Percentiles rank a stretch among this genome's conserved stretches.
Evolutionary conservation across 1,284 basidiomycete genomes (phyloP).

Genomic region (Gomphus sp.): DNA sequence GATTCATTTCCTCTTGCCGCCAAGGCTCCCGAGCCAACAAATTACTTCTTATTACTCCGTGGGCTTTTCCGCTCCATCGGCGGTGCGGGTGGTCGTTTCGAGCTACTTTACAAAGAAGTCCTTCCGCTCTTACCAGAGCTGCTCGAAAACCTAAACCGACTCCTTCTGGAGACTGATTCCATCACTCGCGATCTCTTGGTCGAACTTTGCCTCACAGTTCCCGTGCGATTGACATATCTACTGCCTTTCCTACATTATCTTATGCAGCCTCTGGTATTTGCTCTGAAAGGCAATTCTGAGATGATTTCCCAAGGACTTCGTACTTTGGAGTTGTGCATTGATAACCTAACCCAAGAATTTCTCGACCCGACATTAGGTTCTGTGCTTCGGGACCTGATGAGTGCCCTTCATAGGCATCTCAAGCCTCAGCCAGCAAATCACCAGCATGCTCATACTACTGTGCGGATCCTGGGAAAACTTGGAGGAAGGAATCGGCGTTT

Average conservation of each 20-base stretch:
- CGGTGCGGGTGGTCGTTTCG: slow-evolving; percentile 88
- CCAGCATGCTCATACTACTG: slow-evolving; percentile 89
- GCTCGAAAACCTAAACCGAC: slow-evolving; percentile 90
- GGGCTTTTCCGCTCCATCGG: slow-evolving; percentile 96
- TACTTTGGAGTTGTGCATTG: slow-evolving; percentile 98
- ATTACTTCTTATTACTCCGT: slow-evolving; percentile 93
- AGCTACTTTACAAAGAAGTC: slow-evolving; percentile 94
- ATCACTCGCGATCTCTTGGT: slow-evolving; percentile 85
- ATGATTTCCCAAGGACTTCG: slow-evolving; percentile 94
- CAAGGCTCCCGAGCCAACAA: slow-evolving; percentile 83
- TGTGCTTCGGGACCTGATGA: slow-evolving; percentile 91
- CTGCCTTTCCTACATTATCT: slow-evolving; percentile 93
- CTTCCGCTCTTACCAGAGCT: slow-evolving; percentile 94
- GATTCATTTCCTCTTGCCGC: slow-evolving; percentile 93
- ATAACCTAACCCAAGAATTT: slow-evolving; percentile 98
- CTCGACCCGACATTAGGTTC: slow-evolving; percentile 94
- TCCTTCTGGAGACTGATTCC: slow-evolving; percentile 73
- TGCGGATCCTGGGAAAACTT: slow-evolving; percentile 95
- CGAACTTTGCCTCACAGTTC: slow-evolving; percentile 96
- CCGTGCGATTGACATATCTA: slow-evolving; percentile 90
- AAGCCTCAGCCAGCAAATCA: slow-evolving; percentile 89
- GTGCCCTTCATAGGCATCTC: slow-evolving; percentile 84
- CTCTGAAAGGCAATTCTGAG: slow-evolving; percentile 81
- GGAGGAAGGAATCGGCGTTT: slow-evolving; percentile 92
- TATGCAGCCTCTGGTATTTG: slow-evolving; percentile 94